Evolutionary conservation across 2,329 filamentous ascomycete genomes (phyloP).

Genomic region (Microsporum canis): DNA sequence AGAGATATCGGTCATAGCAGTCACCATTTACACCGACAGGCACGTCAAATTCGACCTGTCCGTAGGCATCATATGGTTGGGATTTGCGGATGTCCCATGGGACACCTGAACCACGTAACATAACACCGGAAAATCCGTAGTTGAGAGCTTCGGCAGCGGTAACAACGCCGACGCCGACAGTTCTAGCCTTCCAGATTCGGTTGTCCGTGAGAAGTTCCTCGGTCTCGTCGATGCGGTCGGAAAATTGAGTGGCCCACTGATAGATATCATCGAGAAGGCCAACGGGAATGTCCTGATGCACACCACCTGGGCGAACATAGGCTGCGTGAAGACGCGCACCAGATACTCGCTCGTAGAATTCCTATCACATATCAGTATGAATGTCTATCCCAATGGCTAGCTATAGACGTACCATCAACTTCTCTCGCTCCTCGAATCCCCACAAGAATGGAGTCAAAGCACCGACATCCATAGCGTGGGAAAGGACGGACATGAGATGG

Average conservation of each 20-base stretch:
- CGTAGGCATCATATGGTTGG: slow-evolving; percentile 94
- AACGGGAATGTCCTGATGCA: slow-evolving; percentile 86
- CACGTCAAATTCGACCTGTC: slow-evolving; percentile 94
- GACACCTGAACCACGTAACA: slow-evolving; percentile 92
- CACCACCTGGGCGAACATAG: slow-evolving; percentile 91
- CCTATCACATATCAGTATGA: slow-evolving; percentile 42
- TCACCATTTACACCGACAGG: slow-evolving; percentile 94
- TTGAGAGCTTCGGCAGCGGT: slow-evolving; percentile 89
- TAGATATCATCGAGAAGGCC: slow-evolving; percentile 97
- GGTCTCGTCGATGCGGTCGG: slow-evolving; percentile 95
- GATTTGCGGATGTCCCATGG: slow-evolving; percentile 96
- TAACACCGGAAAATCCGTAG: slow-evolving; percentile 91
- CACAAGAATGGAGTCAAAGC: slow-evolving; percentile 96
- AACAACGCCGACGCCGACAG: slow-evolving; percentile 84
- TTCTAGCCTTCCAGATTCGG: slow-evolving; percentile 94
- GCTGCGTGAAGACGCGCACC: slow-evolving; percentile 94
- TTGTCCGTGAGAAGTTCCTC: slow-evolving; percentile 98
- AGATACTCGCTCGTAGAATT: slow-evolving; percentile 99
- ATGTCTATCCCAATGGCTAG: not conserved
- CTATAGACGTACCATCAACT: slow-evolving; percentile 74
- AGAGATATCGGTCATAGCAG: slow-evolving; percentile 98
- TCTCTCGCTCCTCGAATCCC: slow-evolving; percentile 99
- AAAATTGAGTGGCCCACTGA: slow-evolving; percentile 98
- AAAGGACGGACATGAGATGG: slow-evolving; percentile 94
- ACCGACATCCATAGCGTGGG: slow-evolving; percentile 98